Conservation (phyloP, 306 rosid genomes). For the Lagenaria siceraria region DNA sequence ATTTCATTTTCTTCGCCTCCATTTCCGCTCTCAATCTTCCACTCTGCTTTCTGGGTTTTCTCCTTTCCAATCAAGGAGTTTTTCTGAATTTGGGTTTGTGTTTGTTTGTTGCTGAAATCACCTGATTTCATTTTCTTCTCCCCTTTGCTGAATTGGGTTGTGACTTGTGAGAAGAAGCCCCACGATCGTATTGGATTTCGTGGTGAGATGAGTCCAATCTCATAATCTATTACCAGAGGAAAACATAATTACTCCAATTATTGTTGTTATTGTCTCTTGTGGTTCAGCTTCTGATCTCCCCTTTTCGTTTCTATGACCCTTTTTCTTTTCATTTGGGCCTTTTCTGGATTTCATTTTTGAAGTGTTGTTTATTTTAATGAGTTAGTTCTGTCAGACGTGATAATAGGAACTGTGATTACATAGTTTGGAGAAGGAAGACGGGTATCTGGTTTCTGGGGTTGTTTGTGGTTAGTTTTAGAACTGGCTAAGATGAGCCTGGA, state of each 20-base stretch:
- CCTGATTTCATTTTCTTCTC: neutral
- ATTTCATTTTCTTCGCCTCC: neutral
- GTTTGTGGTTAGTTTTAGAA: constrained; percentile 7
- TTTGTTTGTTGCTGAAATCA: constrained; percentile 1
- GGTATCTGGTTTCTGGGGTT: constrained; percentile 2
- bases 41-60: constrained; percentile 15
- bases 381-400: neutral
- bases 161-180: neutral
- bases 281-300: neutral
- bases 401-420: neutral
- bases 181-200: constrained; percentile 19
- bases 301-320: neutral
- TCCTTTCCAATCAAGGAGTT: neutral
- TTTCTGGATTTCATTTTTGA: neutral
- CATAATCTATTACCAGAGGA: constrained; percentile 21
- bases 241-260: neutral
- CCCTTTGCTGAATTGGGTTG: neutral
- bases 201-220: constrained; percentile 32
- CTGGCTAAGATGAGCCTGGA: constrained; percentile 81
- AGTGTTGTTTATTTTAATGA: neutral
- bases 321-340: neutral
- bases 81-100: neutral
- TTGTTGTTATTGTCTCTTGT: neutral
- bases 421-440: constrained; percentile 1
- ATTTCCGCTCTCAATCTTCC: constrained; percentile 2